Base-by-base conservation (phyloP, 345 rosid species). In the Euphorbia pulcherrima region DNA sequence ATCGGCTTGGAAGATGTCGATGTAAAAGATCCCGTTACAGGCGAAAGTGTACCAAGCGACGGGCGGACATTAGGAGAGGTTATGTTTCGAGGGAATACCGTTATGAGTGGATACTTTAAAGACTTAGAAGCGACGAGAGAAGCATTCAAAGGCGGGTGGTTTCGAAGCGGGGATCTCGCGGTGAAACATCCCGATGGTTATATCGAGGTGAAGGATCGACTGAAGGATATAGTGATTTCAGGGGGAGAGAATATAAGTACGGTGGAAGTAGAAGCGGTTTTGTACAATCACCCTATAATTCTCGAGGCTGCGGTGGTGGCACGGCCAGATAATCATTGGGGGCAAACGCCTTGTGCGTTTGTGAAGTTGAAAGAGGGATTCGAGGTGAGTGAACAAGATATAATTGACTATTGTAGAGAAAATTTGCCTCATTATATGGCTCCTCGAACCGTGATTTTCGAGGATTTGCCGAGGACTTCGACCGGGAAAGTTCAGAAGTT, bases 201-300 rank as follows among this genome's bases (percentile, higher is more conserved):
- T 29, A 83, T 90, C 20, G 97, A 92, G 77, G 54, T 88, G 12
- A 86, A 86, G 81, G 97, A 90, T 71, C 77, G 97, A 27, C 63
- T 70, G 26, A 88, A 92, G 81, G 96, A 92, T 72, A 69, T 90
- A 33, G 74, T 90, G 23, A 88, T 90, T 2, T 87, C 90, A 0
- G 96, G 96, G 2, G 97, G 97, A 33, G 96, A 92, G 77, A 88
- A 90, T 72, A 86, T 92, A 68, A 83, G 92, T 78, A 59, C 87
- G 0, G 76, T 90, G 0, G 92, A 92, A 69, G 85, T 90, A 0
- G 96, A 90, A 60, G 74, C 85, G 8, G 81, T 79, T 71, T 62
- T 92, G 67, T 81, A 72, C 52, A 41, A 79, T 21, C 98, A 92
- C 44, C 85, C 92, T 0, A 87, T 83, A 20, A 79, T 92, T 76